Percentiles rank a stretch among this genome's conserved stretches.
phyloP scores from a whole-genome alignment of 2,329 filamentous ascomycete genomes.

The Calonectria hawksworthii region DNA sequence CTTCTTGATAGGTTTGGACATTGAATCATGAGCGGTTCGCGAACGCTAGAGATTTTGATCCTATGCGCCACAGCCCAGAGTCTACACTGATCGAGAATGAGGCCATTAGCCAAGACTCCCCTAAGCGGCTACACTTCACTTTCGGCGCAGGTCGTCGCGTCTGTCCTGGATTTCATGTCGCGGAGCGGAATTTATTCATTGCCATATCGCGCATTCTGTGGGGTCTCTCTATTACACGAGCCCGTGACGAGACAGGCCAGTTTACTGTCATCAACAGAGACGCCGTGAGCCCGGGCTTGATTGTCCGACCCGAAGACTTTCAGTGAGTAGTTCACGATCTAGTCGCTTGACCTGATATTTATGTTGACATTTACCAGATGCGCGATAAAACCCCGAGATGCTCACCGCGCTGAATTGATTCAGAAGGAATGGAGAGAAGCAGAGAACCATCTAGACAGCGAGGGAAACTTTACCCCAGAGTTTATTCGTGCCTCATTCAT shows the following conservation, averaged over 20 bases:
- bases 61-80: background rate
- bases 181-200: slow-evolving; percentile 8
- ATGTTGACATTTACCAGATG: background rate
- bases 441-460: background rate
- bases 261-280: slow-evolving; percentile 7
- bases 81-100: slow-evolving; percentile 1
- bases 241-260: background rate
- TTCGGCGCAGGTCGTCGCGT: slow-evolving; percentile 8
- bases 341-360: rapidly evolving
- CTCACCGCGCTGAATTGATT: background rate
- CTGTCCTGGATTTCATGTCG: slow-evolving; percentile 7
- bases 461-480: slow-evolving; percentile 1
- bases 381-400: background rate
- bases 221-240: background rate
- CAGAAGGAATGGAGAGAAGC: background rate
- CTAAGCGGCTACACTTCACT: background rate
- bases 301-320: slow-evolving; percentile 5
- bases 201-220: slow-evolving; percentile 4
- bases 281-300: background rate
- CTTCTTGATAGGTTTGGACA: background rate
- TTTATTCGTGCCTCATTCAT: background rate
- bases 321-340: background rate
- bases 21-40: slow-evolving; percentile 4
- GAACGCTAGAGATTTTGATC: slow-evolving; percentile 2
- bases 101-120: slow-evolving; percentile 1